phyloP scores from a whole-genome alignment of 257 asterid species.

The Jasminum sambac region DNA sequence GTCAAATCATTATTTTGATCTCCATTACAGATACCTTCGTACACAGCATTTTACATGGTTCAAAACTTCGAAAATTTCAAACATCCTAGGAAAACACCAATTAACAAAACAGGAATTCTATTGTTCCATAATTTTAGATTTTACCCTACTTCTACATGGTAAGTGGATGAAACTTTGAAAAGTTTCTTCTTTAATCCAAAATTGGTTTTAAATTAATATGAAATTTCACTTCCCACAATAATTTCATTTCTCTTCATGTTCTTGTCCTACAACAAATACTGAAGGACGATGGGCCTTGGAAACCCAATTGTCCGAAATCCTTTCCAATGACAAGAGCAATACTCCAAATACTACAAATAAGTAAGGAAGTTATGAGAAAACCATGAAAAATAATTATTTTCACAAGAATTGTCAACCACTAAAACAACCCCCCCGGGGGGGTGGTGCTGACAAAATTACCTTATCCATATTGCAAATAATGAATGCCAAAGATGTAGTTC shows the following conservation, averaged over 20 bases:
- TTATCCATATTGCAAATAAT: conserved; percentile 97
- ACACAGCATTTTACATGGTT: not conserved
- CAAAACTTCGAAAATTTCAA: conserved; percentile 11
- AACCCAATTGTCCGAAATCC: not conserved
- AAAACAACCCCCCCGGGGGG: no score
- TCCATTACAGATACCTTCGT: conserved; percentile 16
- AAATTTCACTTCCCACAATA: not conserved
- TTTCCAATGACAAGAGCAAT: no score
- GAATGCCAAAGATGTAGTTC: conserved; percentile 91
- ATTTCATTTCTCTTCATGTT: not conserved
- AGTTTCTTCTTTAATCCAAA: not conserved
- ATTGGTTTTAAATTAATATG: not conserved
- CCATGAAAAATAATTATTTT: no score
- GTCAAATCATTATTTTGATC: conserved; percentile 19
- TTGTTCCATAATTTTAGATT: not conserved
- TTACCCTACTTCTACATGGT: conserved; percentile 3
- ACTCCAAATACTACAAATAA: not conserved
- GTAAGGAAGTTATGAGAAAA: not conserved
- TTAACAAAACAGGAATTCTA: conserved; percentile 7
- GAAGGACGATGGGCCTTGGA: not conserved
- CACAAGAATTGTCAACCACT: no score
- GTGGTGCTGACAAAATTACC: conserved; percentile 35
- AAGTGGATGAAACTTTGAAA: not conserved
- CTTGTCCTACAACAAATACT: not conserved
- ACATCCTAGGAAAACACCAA: not conserved